A percentile compares a stretch with the other conserved stretches of the same genome.
Evolutionary conservation across 2,329 filamentous ascomycete species (phyloP).

Genomic region (Beauveria sp.): DNA sequence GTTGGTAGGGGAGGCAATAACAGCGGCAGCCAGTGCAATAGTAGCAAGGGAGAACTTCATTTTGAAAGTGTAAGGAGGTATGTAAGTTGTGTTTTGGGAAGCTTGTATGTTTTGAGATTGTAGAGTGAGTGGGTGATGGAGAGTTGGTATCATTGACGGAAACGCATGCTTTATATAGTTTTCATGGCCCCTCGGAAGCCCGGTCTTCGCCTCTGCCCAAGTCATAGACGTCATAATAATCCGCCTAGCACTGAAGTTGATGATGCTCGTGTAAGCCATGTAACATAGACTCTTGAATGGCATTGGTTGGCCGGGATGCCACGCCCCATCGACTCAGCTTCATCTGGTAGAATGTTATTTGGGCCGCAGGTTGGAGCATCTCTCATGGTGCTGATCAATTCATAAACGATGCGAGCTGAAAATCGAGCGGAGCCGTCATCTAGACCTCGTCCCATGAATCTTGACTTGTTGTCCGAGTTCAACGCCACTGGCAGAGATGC

Average conservation of each 20-base stretch:
- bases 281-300: background rate
- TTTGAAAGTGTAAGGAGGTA: background rate
- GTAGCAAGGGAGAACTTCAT: constrained; percentile 6
- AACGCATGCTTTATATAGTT: background rate
- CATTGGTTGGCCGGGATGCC: too few relatives aligned
- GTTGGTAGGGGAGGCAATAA: background rate
- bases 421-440: too few relatives aligned
- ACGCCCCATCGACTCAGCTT: background rate
- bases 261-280: background rate
- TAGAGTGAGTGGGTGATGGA: background rate
- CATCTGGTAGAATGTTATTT: background rate
- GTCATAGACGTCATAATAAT: background rate
- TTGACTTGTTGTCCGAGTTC: too few relatives aligned
- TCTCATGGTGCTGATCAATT: too few relatives aligned
- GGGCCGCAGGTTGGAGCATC: too few relatives aligned
- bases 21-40: background rate
- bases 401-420: too few relatives aligned
- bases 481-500: too few relatives aligned
- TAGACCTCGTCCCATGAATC: too few relatives aligned
- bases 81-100: background rate
- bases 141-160: background rate
- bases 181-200: background rate
- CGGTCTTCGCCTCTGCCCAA: too few relatives aligned
- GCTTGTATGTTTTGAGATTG: background rate
- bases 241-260: background rate